These are phyloP conservation scores for Potentilla sterilis DNA, from an alignment of 306 rosid species.

Conservation along the genomic window DNA sequence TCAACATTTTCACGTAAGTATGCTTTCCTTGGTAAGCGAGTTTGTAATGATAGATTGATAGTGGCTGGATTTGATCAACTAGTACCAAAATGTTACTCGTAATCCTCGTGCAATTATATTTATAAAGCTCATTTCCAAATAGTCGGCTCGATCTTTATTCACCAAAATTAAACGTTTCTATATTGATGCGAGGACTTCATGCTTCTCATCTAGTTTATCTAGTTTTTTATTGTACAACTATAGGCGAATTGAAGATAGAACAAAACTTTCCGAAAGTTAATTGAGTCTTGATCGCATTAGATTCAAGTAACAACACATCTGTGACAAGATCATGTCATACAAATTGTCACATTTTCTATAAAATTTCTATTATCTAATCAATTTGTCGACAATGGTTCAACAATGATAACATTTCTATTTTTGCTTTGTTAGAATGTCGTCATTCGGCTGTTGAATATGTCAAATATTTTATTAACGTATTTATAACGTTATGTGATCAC, in stretches of 20 bases:
- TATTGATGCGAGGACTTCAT: neutral
- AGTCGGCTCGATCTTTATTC: neutral
- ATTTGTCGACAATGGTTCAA: too few relatives aligned
- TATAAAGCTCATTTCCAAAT: neutral
- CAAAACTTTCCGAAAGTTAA: neutral
- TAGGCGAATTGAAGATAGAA: neutral
- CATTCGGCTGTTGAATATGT: too few relatives aligned
- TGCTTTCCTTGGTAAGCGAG: constrained; percentile 3
- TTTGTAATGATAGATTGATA: neutral
- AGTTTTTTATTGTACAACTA: neutral
- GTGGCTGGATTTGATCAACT: neutral
- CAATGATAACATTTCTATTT: too few relatives aligned
- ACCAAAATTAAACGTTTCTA: neutral
- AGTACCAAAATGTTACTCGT: neutral
- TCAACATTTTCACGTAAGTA: neutral
- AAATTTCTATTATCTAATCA: too few relatives aligned
- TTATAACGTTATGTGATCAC: too few relatives aligned
- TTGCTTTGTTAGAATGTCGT: too few relatives aligned
- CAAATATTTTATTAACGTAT: too few relatives aligned
- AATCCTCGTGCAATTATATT: neutral
- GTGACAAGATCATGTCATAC: neutral
- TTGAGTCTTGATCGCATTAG: neutral
- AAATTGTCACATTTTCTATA: too few relatives aligned
- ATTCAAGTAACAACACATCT: too few relatives aligned
- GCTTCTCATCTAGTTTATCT: neutral